Conservation (phyloP, 306 rosid species). For the Vigna unguiculata region DNA sequence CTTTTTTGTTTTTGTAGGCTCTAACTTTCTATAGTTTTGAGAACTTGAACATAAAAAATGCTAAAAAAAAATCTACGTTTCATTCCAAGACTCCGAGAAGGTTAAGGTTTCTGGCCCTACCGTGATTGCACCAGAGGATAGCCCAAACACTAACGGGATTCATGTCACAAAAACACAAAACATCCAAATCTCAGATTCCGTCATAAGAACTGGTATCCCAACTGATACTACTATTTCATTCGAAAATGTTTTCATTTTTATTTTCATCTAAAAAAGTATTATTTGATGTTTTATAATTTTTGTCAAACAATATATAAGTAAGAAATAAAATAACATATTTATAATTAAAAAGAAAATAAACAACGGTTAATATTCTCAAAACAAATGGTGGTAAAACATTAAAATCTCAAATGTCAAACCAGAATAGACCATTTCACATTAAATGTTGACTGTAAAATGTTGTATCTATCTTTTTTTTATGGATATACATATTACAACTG, state of each 20-base stretch:
- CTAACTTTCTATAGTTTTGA: constrained; percentile 59
- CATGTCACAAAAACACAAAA: constrained; percentile 61
- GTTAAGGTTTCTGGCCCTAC: constrained; percentile 55
- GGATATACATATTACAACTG: no score
- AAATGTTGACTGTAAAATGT: neutral
- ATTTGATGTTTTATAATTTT: no score
- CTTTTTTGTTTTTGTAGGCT: constrained; percentile 57
- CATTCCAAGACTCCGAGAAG: constrained; percentile 52
- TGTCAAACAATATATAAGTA: no score
- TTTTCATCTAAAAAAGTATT: no score
- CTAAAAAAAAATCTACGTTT: constrained; percentile 67
- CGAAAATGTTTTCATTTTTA: no score
- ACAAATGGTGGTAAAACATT: neutral
- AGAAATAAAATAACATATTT: no score
- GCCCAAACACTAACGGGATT: constrained; percentile 89
- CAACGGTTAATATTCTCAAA: neutral
- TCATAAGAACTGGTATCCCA: constrained; percentile 65
- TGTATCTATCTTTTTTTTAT: neutral
- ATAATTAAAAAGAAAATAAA: no score
- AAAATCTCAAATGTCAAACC: neutral
- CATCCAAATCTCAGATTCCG: constrained; percentile 59
- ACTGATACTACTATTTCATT: no score
- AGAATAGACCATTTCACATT: neutral
- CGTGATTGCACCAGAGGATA: constrained; percentile 61
- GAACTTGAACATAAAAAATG: constrained; percentile 55